Evolutionary conservation across 2,329 filamentous ascomycete species (phyloP).

Genomic region (Cadophora gregata): DNA sequence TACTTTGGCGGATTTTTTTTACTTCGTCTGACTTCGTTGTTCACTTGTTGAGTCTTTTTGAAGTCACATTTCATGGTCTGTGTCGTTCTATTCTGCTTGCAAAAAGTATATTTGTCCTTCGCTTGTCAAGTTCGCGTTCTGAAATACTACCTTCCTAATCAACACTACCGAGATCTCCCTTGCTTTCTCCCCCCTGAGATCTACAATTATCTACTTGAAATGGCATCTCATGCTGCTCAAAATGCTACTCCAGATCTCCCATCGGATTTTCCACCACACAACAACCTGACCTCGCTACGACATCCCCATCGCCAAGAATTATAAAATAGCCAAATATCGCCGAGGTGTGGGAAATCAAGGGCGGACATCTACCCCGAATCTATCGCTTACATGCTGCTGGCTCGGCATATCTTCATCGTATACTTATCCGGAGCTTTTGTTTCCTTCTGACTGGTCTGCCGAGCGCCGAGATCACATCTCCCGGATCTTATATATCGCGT

Average conservation of each 20-base stretch:
- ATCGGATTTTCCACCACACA: constrained; percentile 11
- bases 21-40: no score
- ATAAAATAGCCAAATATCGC: not conserved
- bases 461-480: constrained; percentile 2
- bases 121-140: no score
- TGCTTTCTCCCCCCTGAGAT: not conserved
- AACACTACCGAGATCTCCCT: not conserved
- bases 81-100: no score
- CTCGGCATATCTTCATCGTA: constrained; percentile 9
- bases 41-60: no score
- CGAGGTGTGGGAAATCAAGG: not conserved
- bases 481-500: not conserved
- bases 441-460: not conserved
- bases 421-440: not conserved
- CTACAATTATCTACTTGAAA: not conserved
- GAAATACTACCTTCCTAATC: no score
- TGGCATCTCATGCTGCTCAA: not conserved
- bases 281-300: not conserved
- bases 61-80: no score
- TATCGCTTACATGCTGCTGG: not conserved
- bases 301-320: not conserved
- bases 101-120: no score
- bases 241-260: not conserved
- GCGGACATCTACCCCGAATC: not conserved
- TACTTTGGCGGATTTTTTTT: no score